phyloP scores from a whole-genome alignment of 2,329 filamentous ascomycete genomes.

The Pseudogymnoascus verrucosus region DNA sequence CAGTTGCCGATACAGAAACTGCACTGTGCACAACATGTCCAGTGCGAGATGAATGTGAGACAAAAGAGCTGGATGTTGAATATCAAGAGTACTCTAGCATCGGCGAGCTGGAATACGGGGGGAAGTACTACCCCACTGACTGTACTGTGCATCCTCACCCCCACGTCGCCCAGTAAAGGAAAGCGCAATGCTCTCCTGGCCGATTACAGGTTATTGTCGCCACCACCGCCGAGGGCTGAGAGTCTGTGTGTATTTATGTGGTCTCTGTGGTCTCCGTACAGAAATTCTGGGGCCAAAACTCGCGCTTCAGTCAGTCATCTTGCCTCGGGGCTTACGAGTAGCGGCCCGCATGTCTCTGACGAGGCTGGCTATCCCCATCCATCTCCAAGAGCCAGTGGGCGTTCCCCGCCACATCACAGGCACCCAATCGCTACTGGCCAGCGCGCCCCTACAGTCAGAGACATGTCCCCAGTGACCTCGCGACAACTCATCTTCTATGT shows the following conservation, averaged over 20 bases:
- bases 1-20: neutral
- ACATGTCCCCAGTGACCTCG: neutral
- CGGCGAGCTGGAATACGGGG: neutral
- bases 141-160: neutral
- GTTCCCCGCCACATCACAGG: neutral
- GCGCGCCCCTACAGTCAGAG: neutral
- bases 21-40: neutral
- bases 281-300: neutral
- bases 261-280: neutral
- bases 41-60: neutral
- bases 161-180: neutral
- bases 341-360: neutral
- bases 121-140: neutral
- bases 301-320: constrained; percentile 1
- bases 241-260: neutral
- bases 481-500: neutral
- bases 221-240: neutral
- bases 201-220: neutral
- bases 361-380: constrained; percentile 1
- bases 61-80: neutral
- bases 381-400: neutral
- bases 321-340: constrained; percentile 5
- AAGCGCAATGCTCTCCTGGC: neutral
- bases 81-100: neutral
- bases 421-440: neutral